Conservation (phyloP, 2,329 filamentous ascomycete species). For the Tolypocladium album region DNA sequence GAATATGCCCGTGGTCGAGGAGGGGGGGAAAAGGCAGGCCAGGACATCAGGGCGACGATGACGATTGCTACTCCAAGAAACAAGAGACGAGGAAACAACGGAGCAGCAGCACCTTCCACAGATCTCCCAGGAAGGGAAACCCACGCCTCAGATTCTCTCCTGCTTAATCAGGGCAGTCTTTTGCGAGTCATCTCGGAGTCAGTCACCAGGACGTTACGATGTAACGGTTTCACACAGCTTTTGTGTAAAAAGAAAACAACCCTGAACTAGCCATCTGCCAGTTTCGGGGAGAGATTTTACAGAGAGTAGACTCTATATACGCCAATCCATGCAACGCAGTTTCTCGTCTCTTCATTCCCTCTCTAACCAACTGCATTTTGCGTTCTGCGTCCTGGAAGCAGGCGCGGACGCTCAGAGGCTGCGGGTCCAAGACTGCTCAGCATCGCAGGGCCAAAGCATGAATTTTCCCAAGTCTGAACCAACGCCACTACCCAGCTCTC, state of each 20-base stretch:
- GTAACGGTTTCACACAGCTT: neutral
- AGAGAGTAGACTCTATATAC: constrained; percentile 1
- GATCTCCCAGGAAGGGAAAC: too few relatives aligned
- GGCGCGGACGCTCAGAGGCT: constrained; percentile 23
- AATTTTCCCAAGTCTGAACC: constrained; percentile 2
- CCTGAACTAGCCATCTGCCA: neutral
- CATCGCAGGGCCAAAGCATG: constrained; percentile 20
- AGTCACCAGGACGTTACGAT: neutral
- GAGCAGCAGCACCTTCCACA: neutral
- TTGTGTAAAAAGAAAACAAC: neutral
- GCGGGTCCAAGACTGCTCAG: constrained; percentile 37
- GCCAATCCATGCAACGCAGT: constrained; percentile 1
- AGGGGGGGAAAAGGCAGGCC: neutral
- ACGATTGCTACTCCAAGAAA: neutral
- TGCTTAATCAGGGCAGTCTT: neutral
- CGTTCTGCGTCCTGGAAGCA: neutral
- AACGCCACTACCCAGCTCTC: constrained; percentile 6
- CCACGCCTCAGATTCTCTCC: neutral
- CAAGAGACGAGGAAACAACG: neutral
- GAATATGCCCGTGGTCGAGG: neutral
- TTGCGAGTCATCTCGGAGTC: too few relatives aligned
- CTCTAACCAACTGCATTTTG: constrained; percentile 1
- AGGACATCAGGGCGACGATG: neutral
- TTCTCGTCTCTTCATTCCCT: constrained; percentile 3
- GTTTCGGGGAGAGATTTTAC: neutral